phyloP scores from a whole-genome alignment of 306 rosid species.

The Lathyrus oleraceus region DNA sequence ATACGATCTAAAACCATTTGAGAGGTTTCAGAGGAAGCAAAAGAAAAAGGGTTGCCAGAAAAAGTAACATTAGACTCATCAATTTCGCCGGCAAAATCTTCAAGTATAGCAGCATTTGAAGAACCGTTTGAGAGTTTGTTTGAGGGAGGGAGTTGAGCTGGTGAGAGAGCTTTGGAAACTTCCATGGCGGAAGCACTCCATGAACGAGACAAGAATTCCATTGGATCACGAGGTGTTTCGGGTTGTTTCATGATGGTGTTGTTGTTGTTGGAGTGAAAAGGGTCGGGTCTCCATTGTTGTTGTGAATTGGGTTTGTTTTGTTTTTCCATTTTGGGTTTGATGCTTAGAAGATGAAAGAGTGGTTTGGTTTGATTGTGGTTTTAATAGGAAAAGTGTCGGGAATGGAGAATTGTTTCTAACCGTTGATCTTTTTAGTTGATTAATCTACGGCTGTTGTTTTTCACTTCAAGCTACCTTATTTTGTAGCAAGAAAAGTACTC shows the following conservation, averaged over 20 bases:
- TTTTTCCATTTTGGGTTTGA: conserved; percentile 46
- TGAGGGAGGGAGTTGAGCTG: conserved; percentile 39
- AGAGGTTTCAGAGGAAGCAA: conserved; percentile 86
- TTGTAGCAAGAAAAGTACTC: background rate
- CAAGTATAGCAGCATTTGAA: conserved; percentile 43
- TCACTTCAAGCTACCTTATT: background rate
- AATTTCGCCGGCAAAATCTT: conserved; percentile 62
- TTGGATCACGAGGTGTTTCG: conserved; percentile 70
- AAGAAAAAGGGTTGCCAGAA: conserved; percentile 87
- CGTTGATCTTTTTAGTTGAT: background rate
- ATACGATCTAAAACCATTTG: conserved; percentile 96
- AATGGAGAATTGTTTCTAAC: background rate
- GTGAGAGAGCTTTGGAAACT: conserved; percentile 76
- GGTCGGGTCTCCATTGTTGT: conserved; percentile 59
- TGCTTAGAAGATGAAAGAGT: background rate
- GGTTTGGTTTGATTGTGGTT: conserved; percentile 4
- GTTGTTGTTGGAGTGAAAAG: conserved; percentile 30
- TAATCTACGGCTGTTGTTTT: background rate
- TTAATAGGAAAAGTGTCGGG: background rate
- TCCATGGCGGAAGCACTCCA: conserved; percentile 89
- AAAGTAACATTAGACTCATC: conserved; percentile 59
- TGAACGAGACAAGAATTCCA: conserved; percentile 89
- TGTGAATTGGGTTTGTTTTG: conserved; percentile 34
- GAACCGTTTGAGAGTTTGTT: background rate
- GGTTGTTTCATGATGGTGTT: conserved; percentile 43